A percentile compares a stretch with the other conserved stretches of the same genome.
Evolutionary conservation across 176 grass and related monocot genomes (phyloP).

Genomic region (Aegilops umbellulata): DNA sequence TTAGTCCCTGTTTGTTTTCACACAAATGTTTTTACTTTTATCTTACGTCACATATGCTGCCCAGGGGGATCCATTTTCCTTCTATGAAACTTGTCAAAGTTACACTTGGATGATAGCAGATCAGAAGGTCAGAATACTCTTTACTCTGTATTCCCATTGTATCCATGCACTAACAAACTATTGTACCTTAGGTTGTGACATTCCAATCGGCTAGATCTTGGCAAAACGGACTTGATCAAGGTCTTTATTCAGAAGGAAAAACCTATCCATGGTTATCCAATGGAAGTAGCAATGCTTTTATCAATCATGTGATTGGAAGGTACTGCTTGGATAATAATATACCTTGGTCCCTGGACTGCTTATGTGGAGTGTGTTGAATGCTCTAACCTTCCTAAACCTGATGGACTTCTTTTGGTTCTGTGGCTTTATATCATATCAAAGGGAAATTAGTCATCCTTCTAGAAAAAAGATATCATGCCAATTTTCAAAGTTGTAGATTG

Average conservation of each 20-base stretch:
- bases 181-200: constrained; percentile 55
- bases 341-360: constrained; percentile 9
- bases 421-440: constrained; percentile 12
- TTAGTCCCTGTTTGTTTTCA: constrained; percentile 16
- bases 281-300: constrained; percentile 50
- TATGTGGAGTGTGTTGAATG: background rate
- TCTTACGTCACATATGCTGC: constrained; percentile 27
- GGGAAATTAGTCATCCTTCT: constrained; percentile 1
- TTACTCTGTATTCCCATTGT: constrained; percentile 12
- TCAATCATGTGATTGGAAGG: constrained; percentile 78
- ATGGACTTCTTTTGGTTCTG: background rate
- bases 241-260: constrained; percentile 44
- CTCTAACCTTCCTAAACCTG: constrained; percentile 10
- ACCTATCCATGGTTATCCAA: constrained; percentile 45
- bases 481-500: background rate
- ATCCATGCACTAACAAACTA: constrained; percentile 28
- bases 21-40: constrained; percentile 10
- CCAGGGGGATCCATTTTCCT: constrained; percentile 95
- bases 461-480: background rate
- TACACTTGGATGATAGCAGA: constrained; percentile 76
- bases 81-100: constrained; percentile 90
- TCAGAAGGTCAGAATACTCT: constrained; percentile 59
- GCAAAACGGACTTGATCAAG: constrained; percentile 42
- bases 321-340: constrained; percentile 31
- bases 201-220: constrained; percentile 51